Conservation (phyloP, 164 flowering plant genomes). For the Berberis vulgaris region DNA sequence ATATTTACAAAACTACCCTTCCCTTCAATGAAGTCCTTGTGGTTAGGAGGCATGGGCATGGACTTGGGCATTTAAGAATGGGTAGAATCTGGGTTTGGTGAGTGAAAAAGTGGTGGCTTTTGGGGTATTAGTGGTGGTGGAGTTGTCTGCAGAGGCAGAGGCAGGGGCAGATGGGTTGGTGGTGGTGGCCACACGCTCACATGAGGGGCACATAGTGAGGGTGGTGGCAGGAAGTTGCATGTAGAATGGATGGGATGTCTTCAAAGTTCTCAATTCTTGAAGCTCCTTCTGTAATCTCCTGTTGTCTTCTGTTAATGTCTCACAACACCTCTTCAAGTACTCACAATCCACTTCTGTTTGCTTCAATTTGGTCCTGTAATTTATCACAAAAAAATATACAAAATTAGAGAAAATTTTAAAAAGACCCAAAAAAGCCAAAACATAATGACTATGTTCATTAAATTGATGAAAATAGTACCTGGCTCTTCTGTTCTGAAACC, state of each 20-base stretch:
- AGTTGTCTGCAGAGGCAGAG: constrained; percentile 5
- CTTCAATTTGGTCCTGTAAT: constrained; percentile 77
- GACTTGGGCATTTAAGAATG: constrained; percentile 15
- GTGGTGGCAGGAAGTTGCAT: constrained; percentile 93
- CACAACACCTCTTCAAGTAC: constrained; percentile 81
- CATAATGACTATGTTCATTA: no score
- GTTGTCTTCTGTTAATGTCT: constrained; percentile 81
- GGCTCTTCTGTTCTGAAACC: constrained; percentile 89
- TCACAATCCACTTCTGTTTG: constrained; percentile 98
- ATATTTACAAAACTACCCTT: not conserved
- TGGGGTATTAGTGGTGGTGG: constrained; percentile 5
- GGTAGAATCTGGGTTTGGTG: constrained; percentile 17
- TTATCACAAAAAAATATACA: not conserved
- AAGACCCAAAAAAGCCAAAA: no score
- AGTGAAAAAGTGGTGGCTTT: constrained; percentile 1
- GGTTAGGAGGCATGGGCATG: not conserved
- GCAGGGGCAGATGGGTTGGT: constrained; percentile 9
- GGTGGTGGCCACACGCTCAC: constrained; percentile 68
- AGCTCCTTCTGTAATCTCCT: constrained; percentile 77
- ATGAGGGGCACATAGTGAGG: constrained; percentile 89
- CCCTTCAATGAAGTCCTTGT: constrained; percentile 11
- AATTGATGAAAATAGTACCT: constrained; percentile 26
- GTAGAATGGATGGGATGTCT: constrained; percentile 68
- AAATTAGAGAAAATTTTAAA: not conserved
- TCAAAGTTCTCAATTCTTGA: constrained; percentile 71